Conservation (phyloP, 2,329 filamentous ascomycete genomes). For the Penicillium crustosum region DNA sequence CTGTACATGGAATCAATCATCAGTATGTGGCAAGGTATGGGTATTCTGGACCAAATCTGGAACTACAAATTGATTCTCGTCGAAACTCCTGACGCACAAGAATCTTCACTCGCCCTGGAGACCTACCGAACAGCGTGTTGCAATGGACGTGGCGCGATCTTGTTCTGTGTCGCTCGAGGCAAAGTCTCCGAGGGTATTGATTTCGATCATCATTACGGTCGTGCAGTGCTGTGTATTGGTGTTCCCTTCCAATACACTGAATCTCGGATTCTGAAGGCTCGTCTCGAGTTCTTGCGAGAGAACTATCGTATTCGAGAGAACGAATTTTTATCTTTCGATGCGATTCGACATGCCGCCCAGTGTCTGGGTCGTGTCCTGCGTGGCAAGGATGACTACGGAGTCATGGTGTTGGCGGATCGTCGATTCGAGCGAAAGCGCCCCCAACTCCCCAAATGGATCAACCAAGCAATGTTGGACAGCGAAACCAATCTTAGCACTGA, state of each 20-base stretch:
- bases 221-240: slow-evolving; percentile 92
- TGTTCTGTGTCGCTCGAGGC: slow-evolving; percentile 92
- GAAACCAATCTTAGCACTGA: slow-evolving; percentile 92
- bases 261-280: slow-evolving; percentile 91
- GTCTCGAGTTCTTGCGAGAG: slow-evolving; percentile 92
- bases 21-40: slow-evolving; percentile 99
- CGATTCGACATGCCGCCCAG: slow-evolving; percentile 98
- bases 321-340: slow-evolving; percentile 97
- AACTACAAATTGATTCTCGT: slow-evolving; percentile 98
- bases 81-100: slow-evolving; percentile 95
- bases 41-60: slow-evolving; percentile 95
- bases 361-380: slow-evolving; percentile 91
- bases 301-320: slow-evolving; percentile 96
- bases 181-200: slow-evolving; percentile 98
- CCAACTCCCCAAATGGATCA: slow-evolving; percentile 97
- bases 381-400: slow-evolving; percentile 98
- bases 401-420: slow-evolving; percentile 96
- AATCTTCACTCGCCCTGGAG: slow-evolving; percentile 91
- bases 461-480: slow-evolving; percentile 77
- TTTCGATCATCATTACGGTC: slow-evolving; percentile 98
- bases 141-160: slow-evolving; percentile 88
- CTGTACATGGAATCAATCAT: slow-evolving; percentile 99
- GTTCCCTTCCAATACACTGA: slow-evolving; percentile 99
- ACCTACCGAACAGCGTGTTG: slow-evolving; percentile 97
- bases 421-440: slow-evolving; percentile 87